Evolutionary conservation across 2,329 filamentous ascomycete species (phyloP).

Genomic region (Sphaerulina vaccinii): DNA sequence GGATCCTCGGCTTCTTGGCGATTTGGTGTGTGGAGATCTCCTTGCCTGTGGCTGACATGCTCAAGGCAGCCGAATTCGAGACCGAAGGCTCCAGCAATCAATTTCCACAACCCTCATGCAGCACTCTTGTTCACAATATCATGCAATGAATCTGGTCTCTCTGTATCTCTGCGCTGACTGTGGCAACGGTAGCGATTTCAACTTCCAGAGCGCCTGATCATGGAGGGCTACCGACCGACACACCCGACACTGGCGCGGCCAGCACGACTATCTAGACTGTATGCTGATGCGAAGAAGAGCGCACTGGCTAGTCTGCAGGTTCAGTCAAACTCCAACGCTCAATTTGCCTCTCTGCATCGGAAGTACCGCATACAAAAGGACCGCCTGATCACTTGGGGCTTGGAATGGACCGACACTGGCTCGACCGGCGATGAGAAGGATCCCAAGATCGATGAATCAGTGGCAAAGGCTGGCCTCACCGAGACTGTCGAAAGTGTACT

Average conservation of each 20-base stretch:
- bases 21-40: conserved; percentile 1
- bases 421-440: conserved; percentile 59
- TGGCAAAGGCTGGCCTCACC: conserved; percentile 66
- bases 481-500: conserved; percentile 77
- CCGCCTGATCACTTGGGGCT: conserved; percentile 73
- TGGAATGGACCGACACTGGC: conserved; percentile 62
- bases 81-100: conserved; percentile 13
- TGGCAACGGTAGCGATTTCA: too few species aligned
- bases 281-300: conserved; percentile 77
- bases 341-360: conserved; percentile 69
- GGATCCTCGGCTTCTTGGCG: too few species aligned
- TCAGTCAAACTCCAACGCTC: conserved; percentile 58
- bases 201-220: background rate
- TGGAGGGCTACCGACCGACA: conserved; percentile 9
- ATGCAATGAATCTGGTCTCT: too few species aligned
- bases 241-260: conserved; percentile 25
- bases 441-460: conserved; percentile 70
- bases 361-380: conserved; percentile 80
- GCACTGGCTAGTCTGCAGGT: conserved; percentile 59
- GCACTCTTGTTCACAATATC: background rate
- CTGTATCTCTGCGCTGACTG: too few species aligned
- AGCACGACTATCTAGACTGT: conserved; percentile 62
- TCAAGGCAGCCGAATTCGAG: conserved; percentile 17
- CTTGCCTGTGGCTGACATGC: conserved; percentile 7
- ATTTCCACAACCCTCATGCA: background rate